phyloP scores from a whole-genome alignment of 805 yeast species.

The Saccharomycopsis fermentans region DNA sequence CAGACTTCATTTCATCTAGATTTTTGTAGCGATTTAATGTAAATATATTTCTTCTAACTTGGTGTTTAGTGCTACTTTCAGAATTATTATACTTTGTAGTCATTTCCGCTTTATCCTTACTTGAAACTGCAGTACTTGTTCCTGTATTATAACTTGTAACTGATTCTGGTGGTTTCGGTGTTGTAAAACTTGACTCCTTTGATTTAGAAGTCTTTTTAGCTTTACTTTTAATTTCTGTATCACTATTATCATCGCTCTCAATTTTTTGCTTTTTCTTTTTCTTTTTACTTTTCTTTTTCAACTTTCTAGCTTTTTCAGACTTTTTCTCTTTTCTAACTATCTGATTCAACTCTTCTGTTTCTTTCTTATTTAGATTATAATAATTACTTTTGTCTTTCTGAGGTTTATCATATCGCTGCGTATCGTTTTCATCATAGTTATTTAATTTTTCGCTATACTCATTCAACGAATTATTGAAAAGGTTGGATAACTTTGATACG shows the following conservation, averaged over 20 bases:
- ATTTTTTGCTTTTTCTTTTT: neutral
- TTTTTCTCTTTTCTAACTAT: neutral
- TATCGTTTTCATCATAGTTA: neutral
- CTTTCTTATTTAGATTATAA: conserved; percentile 1
- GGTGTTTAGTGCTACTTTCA: neutral
- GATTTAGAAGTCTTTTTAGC: neutral
- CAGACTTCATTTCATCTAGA: neutral
- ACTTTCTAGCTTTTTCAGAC: neutral
- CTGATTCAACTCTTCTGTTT: conserved; percentile 3
- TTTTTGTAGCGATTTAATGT: neutral
- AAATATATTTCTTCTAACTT: neutral
- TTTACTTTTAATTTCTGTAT: neutral
- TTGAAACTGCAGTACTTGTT: neutral
- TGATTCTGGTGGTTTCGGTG: neutral
- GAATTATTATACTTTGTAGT: neutral
- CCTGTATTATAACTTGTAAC: neutral
- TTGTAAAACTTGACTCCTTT: neutral
- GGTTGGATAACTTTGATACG: conserved; percentile 8
- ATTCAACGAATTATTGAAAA: conserved; percentile 2
- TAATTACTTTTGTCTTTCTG: neutral
- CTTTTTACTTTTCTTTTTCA: conserved; percentile 2
- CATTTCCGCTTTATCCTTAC: neutral
- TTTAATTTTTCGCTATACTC: neutral
- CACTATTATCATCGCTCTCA: neutral
- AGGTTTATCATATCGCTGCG: neutral